Percentiles rank a stretch among this genome's conserved stretches.
Evolutionary conservation across 257 asterid genomes (phyloP).

Genomic region (Fraxinus americana): DNA sequence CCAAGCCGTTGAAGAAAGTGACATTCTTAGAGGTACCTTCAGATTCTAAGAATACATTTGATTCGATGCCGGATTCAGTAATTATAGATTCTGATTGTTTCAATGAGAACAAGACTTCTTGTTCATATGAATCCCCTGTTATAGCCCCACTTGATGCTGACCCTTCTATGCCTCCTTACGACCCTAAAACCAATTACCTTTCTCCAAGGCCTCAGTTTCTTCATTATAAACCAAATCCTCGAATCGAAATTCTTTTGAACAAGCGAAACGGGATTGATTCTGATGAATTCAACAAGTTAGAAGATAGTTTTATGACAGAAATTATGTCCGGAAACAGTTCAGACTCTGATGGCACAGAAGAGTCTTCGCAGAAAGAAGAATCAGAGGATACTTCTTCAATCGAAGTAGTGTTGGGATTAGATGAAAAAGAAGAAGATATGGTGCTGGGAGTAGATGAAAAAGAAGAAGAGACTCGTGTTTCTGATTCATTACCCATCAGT

Average conservation of each 20-base stretch:
- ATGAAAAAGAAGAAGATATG: constrained; percentile 24
- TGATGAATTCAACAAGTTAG: constrained; percentile 35
- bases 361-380: constrained; percentile 41
- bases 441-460: constrained; percentile 10
- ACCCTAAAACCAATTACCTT: constrained; percentile 76
- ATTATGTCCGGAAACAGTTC: constrained; percentile 46
- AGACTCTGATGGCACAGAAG: constrained; percentile 50
- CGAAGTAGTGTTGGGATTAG: constrained; percentile 31
- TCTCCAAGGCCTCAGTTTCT: constrained; percentile 89
- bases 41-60: constrained; percentile 27
- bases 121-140: constrained; percentile 32
- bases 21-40: constrained; percentile 46
- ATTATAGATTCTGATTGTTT: constrained; percentile 32
- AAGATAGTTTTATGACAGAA: constrained; percentile 46
- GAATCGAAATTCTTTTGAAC: constrained; percentile 51
- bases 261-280: constrained; percentile 39
- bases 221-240: constrained; percentile 72
- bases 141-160: constrained; percentile 79
- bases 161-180: constrained; percentile 74
- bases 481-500: constrained; percentile 36
- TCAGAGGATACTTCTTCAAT: constrained; percentile 31
- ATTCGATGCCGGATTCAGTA: constrained; percentile 31
- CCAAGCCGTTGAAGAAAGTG: constrained; percentile 53
- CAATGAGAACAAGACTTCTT: constrained; percentile 29
- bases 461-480: constrained; percentile 18